Evolutionary conservation across 768 basidiomycete genomes (phyloP).

Genomic region (Pleurotus platypus): DNA sequence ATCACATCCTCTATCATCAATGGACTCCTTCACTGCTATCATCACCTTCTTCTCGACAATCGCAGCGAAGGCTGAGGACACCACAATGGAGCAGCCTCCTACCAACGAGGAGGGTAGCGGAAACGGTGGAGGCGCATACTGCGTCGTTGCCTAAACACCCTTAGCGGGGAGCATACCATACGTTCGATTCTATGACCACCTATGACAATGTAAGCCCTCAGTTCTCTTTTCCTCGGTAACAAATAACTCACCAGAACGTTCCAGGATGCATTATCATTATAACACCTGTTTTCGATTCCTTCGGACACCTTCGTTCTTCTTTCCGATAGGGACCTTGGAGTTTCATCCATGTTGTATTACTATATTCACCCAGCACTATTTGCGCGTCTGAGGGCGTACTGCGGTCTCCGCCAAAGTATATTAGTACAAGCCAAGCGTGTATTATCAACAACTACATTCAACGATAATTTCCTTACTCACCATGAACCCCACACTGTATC

Average conservation of each 20-base stretch:
- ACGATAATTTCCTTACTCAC: not conserved
- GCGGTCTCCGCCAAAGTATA: not conserved
- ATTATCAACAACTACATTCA: not conserved
- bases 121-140: slow-evolving; percentile 5
- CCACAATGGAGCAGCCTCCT: slow-evolving; percentile 4
- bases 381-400: slow-evolving; percentile 3
- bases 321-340: not conserved
- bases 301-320: not conserved
- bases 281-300: no score
- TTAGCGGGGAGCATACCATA: not conserved
- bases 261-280: not conserved
- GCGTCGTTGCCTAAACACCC: slow-evolving; percentile 8
- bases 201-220: not conserved
- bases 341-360: not conserved
- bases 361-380: not conserved
- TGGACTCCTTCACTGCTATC: slow-evolving; percentile 7
- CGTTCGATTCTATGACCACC: not conserved
- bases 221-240: not conserved
- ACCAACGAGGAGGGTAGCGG: slow-evolving; percentile 5
- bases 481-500: not conserved
- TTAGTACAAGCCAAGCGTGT: not conserved
- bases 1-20: slow-evolving; percentile 7
- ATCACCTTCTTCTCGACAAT: slow-evolving; percentile 9
- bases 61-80: slow-evolving; percentile 1
- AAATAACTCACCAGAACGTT: not conserved